A percentile compares a stretch with the other conserved stretches of the same genome.
Evolutionary conservation across 176 grass and related monocot genomes (phyloP).

Genomic region (Raddia guianensis): DNA sequence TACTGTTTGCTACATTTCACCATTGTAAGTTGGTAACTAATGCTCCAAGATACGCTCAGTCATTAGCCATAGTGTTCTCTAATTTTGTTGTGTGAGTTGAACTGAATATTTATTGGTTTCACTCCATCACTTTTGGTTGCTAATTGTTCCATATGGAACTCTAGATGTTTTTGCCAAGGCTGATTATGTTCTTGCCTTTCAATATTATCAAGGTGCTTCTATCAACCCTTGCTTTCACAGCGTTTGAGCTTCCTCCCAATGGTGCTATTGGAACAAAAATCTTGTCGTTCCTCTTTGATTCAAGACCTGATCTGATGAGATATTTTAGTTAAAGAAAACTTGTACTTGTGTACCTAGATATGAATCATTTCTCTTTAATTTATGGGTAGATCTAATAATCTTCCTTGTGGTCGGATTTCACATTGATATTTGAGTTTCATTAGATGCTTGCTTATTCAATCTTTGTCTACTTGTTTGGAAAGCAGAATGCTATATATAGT

Average conservation of each 20-base stretch:
- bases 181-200: constrained; percentile 26
- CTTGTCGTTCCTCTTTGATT: constrained; percentile 90
- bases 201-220: constrained; percentile 66
- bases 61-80: background rate
- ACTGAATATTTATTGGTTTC: background rate
- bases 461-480: background rate
- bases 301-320: constrained; percentile 85
- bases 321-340: background rate
- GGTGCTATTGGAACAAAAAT: constrained; percentile 89
- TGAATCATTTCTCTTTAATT: background rate
- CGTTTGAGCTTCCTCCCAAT: constrained; percentile 97
- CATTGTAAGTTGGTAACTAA: too few species aligned
- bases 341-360: background rate
- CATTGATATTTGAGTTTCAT: constrained; percentile 1
- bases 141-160: background rate
- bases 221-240: constrained; percentile 92
- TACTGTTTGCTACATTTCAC: background rate
- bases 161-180: background rate
- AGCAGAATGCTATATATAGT: background rate
- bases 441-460: background rate
- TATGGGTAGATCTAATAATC: background rate
- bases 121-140: background rate
- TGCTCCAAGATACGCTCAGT: background rate
- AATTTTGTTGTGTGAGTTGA: background rate
- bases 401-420: background rate